Evolutionary conservation across 345 rosid genomes (phyloP).

Genomic region (Trapa incisa): DNA sequence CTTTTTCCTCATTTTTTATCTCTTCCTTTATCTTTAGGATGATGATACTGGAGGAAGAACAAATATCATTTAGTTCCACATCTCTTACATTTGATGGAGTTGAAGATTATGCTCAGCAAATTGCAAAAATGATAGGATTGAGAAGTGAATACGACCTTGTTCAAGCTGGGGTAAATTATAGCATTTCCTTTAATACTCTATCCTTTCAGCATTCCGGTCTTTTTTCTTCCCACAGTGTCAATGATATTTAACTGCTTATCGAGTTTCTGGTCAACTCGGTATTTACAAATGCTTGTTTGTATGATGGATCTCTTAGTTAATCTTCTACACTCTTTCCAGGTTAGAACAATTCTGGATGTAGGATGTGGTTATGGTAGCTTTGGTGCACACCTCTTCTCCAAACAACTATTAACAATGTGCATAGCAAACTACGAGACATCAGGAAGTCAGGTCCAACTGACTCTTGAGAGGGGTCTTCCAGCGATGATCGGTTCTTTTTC

Average conservation of each 20-base stretch:
- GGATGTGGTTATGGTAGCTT: constrained; percentile 99
- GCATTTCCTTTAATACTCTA: not conserved
- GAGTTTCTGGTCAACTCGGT: not conserved
- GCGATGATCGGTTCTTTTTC: constrained; percentile 84
- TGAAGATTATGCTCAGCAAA: constrained; percentile 97
- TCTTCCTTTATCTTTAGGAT: constrained; percentile 38
- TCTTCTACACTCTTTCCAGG: constrained; percentile 29
- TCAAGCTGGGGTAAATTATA: constrained; percentile 73
- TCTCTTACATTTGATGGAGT: constrained; percentile 80
- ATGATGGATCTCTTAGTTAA: not conserved
- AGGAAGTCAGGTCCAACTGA: constrained; percentile 96
- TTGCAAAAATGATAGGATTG: constrained; percentile 92
- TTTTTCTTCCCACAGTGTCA: no score
- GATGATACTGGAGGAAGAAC: constrained; percentile 97
- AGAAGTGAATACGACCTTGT: constrained; percentile 69
- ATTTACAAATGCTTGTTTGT: not conserved
- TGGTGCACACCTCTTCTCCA: constrained; percentile 87
- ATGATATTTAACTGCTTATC: not conserved
- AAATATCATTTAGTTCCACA: constrained; percentile 87
- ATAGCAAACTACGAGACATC: constrained; percentile 86
- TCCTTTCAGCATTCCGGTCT: not conserved
- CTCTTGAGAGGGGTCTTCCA: constrained; percentile 97
- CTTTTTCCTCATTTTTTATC: not conserved
- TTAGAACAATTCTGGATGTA: constrained; percentile 87
- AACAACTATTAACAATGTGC: constrained; percentile 82